phyloP scores from a whole-genome alignment of 306 rosid species.

The Corylus avellana region DNA sequence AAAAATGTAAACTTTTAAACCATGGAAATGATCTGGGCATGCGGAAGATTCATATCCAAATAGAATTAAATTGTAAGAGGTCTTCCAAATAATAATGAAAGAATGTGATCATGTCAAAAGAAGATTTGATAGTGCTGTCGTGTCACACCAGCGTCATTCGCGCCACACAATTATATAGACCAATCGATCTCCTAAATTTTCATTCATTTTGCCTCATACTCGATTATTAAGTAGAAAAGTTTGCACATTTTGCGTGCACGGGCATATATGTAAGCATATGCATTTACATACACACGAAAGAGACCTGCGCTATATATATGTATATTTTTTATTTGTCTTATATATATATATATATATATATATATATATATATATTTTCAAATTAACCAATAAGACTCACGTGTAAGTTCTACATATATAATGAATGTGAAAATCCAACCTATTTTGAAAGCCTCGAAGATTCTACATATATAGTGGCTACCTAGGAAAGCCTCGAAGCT shows the following conservation, averaged over 20 bases:
- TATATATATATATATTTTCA: too few species aligned
- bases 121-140: constrained; percentile 14
- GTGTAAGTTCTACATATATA: too few species aligned
- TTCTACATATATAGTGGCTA: too few species aligned
- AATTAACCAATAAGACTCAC: too few species aligned
- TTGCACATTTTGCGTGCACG: neutral
- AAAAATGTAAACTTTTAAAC: neutral
- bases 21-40: neutral
- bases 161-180: neutral
- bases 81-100: neutral
- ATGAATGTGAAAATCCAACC: too few species aligned
- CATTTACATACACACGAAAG: too few species aligned
- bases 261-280: neutral
- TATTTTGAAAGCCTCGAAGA: too few species aligned
- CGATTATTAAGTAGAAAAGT: neutral
- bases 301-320: too few species aligned
- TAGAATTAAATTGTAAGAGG: neutral
- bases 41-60: neutral
- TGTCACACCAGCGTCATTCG: neutral
- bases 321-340: too few species aligned
- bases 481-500: too few species aligned
- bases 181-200: neutral
- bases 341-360: too few species aligned
- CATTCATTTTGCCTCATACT: neutral
- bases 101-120: neutral